Evolutionary conservation across 2,329 filamentous ascomycete genomes (phyloP).

Genomic region (Zymoseptoria brevis): DNA sequence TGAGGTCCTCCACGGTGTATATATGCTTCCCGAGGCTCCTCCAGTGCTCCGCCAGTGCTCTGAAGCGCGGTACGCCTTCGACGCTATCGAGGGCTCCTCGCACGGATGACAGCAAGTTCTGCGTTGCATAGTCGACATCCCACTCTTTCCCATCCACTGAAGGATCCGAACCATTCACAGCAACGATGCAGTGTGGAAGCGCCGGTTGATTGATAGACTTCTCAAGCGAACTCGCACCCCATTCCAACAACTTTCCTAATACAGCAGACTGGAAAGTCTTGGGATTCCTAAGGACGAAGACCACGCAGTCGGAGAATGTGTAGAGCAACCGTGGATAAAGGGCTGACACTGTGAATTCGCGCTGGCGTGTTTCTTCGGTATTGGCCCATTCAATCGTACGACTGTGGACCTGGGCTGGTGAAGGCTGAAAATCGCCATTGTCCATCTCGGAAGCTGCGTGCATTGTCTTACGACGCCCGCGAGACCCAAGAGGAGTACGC

Average conservation of each 20-base stretch:
- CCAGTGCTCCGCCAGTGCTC: constrained; percentile 39
- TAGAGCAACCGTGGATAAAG: constrained; percentile 37
- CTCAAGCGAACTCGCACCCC: constrained; percentile 46
- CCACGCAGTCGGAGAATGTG: constrained; percentile 38
- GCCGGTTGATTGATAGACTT: constrained; percentile 49
- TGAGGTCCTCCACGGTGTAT: constrained; percentile 39
- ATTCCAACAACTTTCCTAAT: constrained; percentile 37
- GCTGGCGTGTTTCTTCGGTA: constrained; percentile 24
- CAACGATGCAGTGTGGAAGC: constrained; percentile 48
- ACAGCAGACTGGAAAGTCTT: constrained; percentile 32
- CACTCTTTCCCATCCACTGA: constrained; percentile 28
- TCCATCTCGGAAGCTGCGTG: not conserved
- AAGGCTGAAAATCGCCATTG: not conserved
- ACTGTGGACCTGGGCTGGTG: constrained; percentile 14
- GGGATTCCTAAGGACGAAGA: constrained; percentile 36
- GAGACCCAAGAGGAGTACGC: constrained; percentile 29
- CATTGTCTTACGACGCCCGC: constrained; percentile 10
- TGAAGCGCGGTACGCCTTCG: constrained; percentile 28
- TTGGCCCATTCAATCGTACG: constrained; percentile 29
- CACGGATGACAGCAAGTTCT: constrained; percentile 27
- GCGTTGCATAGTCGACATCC: constrained; percentile 28
- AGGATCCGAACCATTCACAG: constrained; percentile 33
- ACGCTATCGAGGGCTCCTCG: constrained; percentile 24
- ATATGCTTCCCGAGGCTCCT: constrained; percentile 35
- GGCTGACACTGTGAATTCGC: constrained; percentile 33